Evolutionary conservation across 2,329 filamentous ascomycete genomes (phyloP).

Genomic region (Trichothecium roseum): DNA sequence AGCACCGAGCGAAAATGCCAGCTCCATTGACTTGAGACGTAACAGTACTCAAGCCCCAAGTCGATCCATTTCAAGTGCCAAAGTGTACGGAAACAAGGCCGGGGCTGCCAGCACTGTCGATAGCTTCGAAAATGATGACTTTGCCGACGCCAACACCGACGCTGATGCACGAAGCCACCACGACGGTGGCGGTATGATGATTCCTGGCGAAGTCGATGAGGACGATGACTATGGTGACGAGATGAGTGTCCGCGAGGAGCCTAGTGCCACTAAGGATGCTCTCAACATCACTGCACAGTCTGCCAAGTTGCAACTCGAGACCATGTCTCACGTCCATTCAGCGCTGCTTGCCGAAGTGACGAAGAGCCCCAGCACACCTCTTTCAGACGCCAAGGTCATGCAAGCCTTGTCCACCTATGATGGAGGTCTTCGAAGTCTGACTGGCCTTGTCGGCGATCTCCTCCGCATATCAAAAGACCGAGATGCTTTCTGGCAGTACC

Average conservation of each 20-base stretch:
- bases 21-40: conserved; percentile 32
- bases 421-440: conserved; percentile 77
- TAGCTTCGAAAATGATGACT: conserved; percentile 43
- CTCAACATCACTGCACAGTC: conserved; percentile 97
- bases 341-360: conserved; percentile 61
- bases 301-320: conserved; percentile 82
- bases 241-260: conserved; percentile 63
- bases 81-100: conserved; percentile 18
- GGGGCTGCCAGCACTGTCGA: conserved; percentile 31
- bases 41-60: conserved; percentile 33
- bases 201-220: conserved; percentile 42
- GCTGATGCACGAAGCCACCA: conserved; percentile 28
- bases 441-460: conserved; percentile 73
- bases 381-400: conserved; percentile 67
- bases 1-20: conserved; percentile 40
- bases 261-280: conserved; percentile 74
- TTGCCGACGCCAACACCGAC: conserved; percentile 35
- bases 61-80: conserved; percentile 15
- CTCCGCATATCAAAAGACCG: conserved; percentile 88
- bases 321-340: conserved; percentile 75
- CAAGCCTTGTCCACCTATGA: conserved; percentile 82
- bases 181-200: conserved; percentile 20
- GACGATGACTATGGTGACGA: conserved; percentile 67
- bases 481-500: conserved; percentile 94
- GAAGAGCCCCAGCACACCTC: conserved; percentile 56